These are phyloP conservation scores for Rhodotorula paludigena DNA, from an alignment of 768 basidiomycete species.

Conservation along the genomic window DNA sequence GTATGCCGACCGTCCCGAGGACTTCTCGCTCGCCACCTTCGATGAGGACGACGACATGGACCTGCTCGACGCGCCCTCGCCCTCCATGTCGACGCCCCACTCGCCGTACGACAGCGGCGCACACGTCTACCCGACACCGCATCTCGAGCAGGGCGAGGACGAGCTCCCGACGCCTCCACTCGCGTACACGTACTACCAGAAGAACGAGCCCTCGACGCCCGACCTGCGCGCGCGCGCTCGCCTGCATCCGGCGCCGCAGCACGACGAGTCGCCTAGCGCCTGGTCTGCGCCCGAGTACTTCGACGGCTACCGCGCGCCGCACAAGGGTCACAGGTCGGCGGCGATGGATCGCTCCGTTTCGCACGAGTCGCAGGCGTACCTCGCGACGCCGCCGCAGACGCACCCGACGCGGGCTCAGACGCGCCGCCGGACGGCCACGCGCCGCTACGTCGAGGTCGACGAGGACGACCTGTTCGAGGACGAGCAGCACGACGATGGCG, in stretches of 20 bases:
- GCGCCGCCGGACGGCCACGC: not conserved
- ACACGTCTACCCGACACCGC: not conserved
- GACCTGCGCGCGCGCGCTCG: not conserved
- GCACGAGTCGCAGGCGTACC: not conserved
- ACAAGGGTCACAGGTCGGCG: not conserved
- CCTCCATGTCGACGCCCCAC: conserved; percentile 1
- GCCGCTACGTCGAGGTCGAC: not conserved
- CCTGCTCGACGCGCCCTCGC: not conserved
- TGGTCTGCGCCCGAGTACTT: conserved; percentile 9
- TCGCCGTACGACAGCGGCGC: conserved; percentile 1
- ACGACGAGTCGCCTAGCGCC: not conserved
- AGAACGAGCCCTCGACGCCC: not conserved
- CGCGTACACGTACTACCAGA: not conserved
- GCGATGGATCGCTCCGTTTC: not conserved
- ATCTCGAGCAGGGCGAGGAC: not conserved
- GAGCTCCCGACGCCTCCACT: not conserved
- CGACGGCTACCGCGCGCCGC: not conserved
- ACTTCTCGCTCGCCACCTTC: conserved; percentile 19
- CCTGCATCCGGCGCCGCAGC: not conserved
- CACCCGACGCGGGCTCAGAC: not conserved
- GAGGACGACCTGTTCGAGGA: not conserved
- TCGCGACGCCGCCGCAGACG: not conserved
- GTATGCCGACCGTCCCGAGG: conserved; percentile 21
- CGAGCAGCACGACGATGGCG: not conserved
- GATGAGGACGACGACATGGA: conserved; percentile 7